phyloP scores from a whole-genome alignment of 768 basidiomycete genomes.

The Kwoniella heveanensis region DNA sequence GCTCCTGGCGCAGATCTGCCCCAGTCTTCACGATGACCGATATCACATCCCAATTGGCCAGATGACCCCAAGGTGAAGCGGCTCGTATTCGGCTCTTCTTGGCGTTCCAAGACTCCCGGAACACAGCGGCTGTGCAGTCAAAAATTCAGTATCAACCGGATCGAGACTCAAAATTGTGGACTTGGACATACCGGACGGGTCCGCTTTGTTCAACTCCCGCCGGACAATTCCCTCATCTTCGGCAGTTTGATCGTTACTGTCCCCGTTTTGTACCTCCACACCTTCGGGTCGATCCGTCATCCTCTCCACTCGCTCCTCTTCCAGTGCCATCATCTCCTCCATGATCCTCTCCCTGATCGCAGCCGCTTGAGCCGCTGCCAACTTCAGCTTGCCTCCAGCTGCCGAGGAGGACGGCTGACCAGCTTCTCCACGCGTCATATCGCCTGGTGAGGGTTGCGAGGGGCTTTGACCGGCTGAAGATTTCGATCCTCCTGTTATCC shows the following conservation, averaged over 20 bases:
- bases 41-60: slow-evolving; percentile 70
- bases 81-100: slow-evolving; percentile 96
- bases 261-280: slow-evolving; percentile 36
- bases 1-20: slow-evolving; percentile 93
- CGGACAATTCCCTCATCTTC: slow-evolving; percentile 83
- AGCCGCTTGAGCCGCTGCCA: slow-evolving; percentile 69
- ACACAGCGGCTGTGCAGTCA: slow-evolving; percentile 66
- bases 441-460: not conserved
- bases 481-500: slow-evolving; percentile 56
- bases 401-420: slow-evolving; percentile 6
- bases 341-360: slow-evolving; percentile 94
- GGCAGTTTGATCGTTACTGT: slow-evolving; percentile 13
- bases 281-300: slow-evolving; percentile 63
- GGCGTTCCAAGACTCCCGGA: slow-evolving; percentile 89
- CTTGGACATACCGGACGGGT: slow-evolving; percentile 70
- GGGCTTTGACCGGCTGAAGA: slow-evolving; percentile 4
- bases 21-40: slow-evolving; percentile 99
- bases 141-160: no score
- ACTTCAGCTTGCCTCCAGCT: slow-evolving; percentile 73
- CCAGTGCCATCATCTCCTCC: slow-evolving; percentile 95
- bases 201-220: slow-evolving; percentile 87
- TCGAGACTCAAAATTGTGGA: no score
- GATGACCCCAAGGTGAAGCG: slow-evolving; percentile 91
- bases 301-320: slow-evolving; percentile 93
- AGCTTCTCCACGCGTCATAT: not conserved